A percentile compares a stretch with the other conserved stretches of the same genome.
These are phyloP conservation scores for Capsella bursapastoris DNA, from an alignment of 345 rosid species.

Conservation along the genomic window DNA sequence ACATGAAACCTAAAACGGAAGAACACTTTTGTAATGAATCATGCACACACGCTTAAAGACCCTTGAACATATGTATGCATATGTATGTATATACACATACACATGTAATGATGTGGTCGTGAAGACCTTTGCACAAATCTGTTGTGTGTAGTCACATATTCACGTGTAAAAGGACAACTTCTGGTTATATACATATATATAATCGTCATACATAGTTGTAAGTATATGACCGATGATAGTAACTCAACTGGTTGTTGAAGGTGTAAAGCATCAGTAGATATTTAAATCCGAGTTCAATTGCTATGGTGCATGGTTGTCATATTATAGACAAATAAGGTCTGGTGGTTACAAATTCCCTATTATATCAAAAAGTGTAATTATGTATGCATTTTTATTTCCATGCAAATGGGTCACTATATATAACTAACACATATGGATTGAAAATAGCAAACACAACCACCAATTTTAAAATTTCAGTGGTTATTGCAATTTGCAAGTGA, in stretches of 20 bases:
- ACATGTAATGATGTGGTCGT: conserved; percentile 45
- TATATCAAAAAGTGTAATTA: background rate
- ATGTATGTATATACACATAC: conserved; percentile 24
- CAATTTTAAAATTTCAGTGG: background rate
- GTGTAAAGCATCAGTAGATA: conserved; percentile 4
- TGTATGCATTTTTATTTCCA: background rate
- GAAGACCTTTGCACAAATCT: conserved; percentile 39
- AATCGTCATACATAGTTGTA: background rate
- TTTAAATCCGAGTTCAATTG: background rate
- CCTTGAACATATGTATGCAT: conserved; percentile 9
- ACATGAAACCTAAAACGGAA: conserved; percentile 18
- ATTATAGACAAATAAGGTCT: conserved; percentile 1
- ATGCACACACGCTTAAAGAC: conserved; percentile 23
- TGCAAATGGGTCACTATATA: background rate
- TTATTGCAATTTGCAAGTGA: background rate
- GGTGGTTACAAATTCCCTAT: background rate
- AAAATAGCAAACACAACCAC: background rate
- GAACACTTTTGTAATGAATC: conserved; percentile 16
- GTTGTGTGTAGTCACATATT: conserved; percentile 31
- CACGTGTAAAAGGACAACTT: conserved; percentile 41
- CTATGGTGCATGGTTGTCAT: conserved; percentile 1
- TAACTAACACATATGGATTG: background rate
- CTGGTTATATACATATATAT: background rate
- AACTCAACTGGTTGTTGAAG: background rate
- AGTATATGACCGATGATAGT: background rate